A percentile compares a stretch with the other conserved stretches of the same genome.
phyloP scores from a whole-genome alignment of 768 basidiomycete species.

The Tulasnella sp. region DNA sequence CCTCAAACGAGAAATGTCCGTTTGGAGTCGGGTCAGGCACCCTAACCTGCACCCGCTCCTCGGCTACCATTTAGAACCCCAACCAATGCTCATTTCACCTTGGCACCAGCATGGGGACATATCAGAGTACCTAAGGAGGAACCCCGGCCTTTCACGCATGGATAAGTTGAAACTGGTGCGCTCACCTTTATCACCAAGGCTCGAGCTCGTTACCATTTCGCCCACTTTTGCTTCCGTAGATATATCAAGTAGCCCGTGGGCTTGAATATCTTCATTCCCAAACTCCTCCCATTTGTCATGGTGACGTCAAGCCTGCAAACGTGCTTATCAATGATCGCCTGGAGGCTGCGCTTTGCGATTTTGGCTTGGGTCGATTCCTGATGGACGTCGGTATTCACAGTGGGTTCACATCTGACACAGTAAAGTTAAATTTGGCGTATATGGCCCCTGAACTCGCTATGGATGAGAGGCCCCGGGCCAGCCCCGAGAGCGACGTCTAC shows the following conservation, averaged over 20 bases:
- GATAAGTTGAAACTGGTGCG: background rate
- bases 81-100: no score
- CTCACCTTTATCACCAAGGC: no score
- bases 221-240: background rate
- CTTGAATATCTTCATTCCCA: background rate
- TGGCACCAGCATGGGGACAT: no score
- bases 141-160: background rate
- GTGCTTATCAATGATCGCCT: background rate
- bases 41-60: no score
- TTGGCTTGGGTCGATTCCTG: background rate
- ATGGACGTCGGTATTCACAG: background rate
- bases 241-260: background rate
- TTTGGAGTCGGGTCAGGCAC: no score
- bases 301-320: background rate
- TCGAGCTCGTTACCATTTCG: background rate
- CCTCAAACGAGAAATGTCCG: background rate
- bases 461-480: background rate
- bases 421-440: no score
- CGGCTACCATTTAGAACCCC: no score
- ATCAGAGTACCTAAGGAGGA: background rate
- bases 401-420: background rate
- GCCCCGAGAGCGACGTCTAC: background rate
- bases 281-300: background rate
- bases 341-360: background rate
- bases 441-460: background rate